Base-by-base conservation (phyloP, 1,284 basidiomycete species). In the Ganoderma leucocontextum region DNA sequence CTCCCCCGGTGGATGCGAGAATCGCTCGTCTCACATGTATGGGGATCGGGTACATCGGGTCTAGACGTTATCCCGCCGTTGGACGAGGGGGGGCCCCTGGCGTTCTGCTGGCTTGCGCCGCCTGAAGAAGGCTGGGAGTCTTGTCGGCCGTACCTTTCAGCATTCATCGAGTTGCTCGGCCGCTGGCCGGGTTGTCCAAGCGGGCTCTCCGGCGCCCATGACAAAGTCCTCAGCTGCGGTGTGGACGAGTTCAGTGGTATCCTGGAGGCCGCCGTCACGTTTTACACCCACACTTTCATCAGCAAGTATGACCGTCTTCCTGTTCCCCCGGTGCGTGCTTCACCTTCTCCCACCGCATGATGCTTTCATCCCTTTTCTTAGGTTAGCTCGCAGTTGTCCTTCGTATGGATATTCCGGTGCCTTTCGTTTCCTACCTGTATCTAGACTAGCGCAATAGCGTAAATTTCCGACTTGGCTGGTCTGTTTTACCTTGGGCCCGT, bases 1-100 rank as follows among this genome's bases (percentile, higher is more conserved):
- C 15, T 67, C n/a, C 17, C 25, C 6, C 66, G 62, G 10, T 67
- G 61, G 61, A 29, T 39, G 19, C 66, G 61, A 1, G 66, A 67
- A 33, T 25, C 42, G 4, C 36, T 62, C 6, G 25, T 67, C 10
- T 62, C 57, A 33, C 19, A 39, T 9, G 57, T 65, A 8, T 65
- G 63, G 63, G 63, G 63, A 3, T 38, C 42, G 2, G 41, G 55
- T 4, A 42, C 52, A 9, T 65, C 63, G 12, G 63, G 55, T 2
- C n/a, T 65, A 4, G 57, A 65, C 22, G n/a, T 58, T 41, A 15
- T 59, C 5, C 53, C 41, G 2, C 2, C 10, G 33, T 13, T n/a
- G 41, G 25, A n/a, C 25, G 10, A 8, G 12, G 17, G 2, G 10
- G 12, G 15, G 5, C 35, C 17, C 2, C 55, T 15, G 8, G 10